phyloP scores from a whole-genome alignment of 1,139 yeast species.

The Eremothecium gossypii region DNA sequence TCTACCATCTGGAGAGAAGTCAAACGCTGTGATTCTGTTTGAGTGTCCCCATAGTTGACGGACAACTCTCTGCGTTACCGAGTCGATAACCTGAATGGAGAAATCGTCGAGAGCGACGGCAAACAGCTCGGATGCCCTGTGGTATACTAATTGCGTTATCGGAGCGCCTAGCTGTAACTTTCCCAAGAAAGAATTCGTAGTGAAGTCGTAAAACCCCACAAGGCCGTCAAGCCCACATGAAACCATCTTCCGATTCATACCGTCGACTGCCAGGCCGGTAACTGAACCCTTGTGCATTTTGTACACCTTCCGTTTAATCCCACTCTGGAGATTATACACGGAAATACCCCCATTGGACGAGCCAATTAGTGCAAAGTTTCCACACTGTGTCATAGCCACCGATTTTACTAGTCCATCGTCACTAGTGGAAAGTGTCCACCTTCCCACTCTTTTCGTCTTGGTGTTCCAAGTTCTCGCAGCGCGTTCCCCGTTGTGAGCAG shows the following conservation, averaged over 20 bases:
- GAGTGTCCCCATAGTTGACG: slow-evolving; percentile 87
- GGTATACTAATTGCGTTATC: slow-evolving; percentile 66
- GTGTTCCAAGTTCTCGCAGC: slow-evolving; percentile 93
- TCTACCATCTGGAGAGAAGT: slow-evolving; percentile 91
- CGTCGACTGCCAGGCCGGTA: slow-evolving; percentile 84
- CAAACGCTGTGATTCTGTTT: slow-evolving; percentile 80
- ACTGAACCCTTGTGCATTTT: slow-evolving; percentile 70
- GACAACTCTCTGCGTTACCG: slow-evolving; percentile 69
- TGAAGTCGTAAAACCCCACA: slow-evolving; percentile 81
- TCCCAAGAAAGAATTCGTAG: slow-evolving; percentile 59
- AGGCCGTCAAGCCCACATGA: slow-evolving; percentile 84
- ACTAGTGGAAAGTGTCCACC: slow-evolving; percentile 55
- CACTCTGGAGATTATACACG: slow-evolving; percentile 86
- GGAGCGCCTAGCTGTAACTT: slow-evolving; percentile 67
- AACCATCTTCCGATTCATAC: slow-evolving; percentile 80
- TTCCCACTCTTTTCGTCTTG: slow-evolving; percentile 72
- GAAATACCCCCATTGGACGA: slow-evolving; percentile 83
- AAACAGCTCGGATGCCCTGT: slow-evolving; percentile 70
- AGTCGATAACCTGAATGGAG: slow-evolving; percentile 75
- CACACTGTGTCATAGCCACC: slow-evolving; percentile 82
- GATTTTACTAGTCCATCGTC: slow-evolving; percentile 79
- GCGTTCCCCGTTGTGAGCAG: slow-evolving; percentile 77
- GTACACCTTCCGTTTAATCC: slow-evolving; percentile 56
- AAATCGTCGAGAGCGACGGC: slow-evolving; percentile 85
- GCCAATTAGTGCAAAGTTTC: slow-evolving; percentile 92